These are phyloP conservation scores for Cephalotrichum gorgonifer DNA, from an alignment of 2,329 filamentous ascomycete genomes.

Conservation along the genomic window DNA sequence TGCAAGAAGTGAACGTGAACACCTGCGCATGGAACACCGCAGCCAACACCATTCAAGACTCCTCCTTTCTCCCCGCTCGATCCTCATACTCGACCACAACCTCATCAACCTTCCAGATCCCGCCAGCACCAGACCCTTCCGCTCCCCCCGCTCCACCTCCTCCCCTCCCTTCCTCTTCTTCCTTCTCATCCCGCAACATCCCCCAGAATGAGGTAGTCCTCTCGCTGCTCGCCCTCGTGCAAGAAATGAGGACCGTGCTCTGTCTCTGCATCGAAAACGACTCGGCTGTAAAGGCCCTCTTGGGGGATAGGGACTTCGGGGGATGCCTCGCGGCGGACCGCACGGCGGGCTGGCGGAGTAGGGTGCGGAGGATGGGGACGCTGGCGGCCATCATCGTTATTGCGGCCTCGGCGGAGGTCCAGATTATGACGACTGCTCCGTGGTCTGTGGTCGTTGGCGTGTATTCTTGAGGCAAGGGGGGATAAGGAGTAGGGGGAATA, in stretches of 20 bases:
- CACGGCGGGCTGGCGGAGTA: conserved; percentile 1
- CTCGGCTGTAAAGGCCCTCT: background rate
- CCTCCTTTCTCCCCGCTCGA: background rate
- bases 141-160: background rate
- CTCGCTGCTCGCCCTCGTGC: background rate
- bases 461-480: background rate
- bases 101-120: conserved; percentile 3
- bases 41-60: too few species aligned
- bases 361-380: conserved; percentile 10
- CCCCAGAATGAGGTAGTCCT: background rate
- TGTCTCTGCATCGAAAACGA: conserved; percentile 4
- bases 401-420: conserved; percentile 8
- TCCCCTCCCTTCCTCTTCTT: background rate
- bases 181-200: background rate
- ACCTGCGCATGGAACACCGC: background rate
- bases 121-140: background rate
- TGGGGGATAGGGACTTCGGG: background rate
- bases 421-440: conserved; percentile 8
- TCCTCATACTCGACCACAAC: conserved; percentile 4
- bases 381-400: conserved; percentile 11
- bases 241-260: conserved; percentile 5
- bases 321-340: background rate
- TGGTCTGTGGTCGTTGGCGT: background rate
- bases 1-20: background rate
- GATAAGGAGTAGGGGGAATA: background rate